Percentiles rank a stretch among this genome's conserved stretches.
phyloP scores from a whole-genome alignment of 148 eudicot genomes.

The Polygonum aviculare region DNA sequence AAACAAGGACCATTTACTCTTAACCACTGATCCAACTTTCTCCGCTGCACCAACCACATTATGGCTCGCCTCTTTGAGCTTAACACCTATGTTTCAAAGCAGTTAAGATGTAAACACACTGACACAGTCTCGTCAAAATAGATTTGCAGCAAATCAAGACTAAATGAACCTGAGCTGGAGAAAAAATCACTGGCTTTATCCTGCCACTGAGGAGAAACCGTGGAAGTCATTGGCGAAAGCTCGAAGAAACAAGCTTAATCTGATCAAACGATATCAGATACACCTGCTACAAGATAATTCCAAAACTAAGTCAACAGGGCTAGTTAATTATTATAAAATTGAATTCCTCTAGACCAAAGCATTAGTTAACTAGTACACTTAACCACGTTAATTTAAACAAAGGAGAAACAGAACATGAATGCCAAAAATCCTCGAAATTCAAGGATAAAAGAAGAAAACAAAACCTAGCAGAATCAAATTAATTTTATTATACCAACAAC shows the following conservation, averaged over 20 bases:
- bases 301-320: not conserved
- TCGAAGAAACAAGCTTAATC: constrained; percentile 4
- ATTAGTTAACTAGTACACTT: not conserved
- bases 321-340: not conserved
- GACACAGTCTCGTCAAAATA: constrained; percentile 3
- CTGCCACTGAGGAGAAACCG: constrained; percentile 86
- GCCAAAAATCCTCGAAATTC: not conserved
- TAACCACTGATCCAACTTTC: constrained; percentile 71
- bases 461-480: not conserved
- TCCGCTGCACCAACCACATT: constrained; percentile 94
- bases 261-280: not conserved
- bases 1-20: constrained; percentile 84
- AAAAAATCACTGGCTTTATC: constrained; percentile 87
- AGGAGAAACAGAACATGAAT: not conserved
- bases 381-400: not conserved
- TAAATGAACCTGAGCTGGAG: constrained; percentile 62
- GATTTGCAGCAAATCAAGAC: not conserved
- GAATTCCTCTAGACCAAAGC: not conserved
- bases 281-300: not conserved
- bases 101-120: not conserved
- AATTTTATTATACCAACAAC: not conserved
- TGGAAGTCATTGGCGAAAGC: constrained; percentile 46
- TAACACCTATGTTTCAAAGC: constrained; percentile 48
- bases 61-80: constrained; percentile 87
- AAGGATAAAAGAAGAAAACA: not conserved